Evolutionary conservation across 768 basidiomycete species (phyloP).

Genomic region (Pisolithus microcarpus): DNA sequence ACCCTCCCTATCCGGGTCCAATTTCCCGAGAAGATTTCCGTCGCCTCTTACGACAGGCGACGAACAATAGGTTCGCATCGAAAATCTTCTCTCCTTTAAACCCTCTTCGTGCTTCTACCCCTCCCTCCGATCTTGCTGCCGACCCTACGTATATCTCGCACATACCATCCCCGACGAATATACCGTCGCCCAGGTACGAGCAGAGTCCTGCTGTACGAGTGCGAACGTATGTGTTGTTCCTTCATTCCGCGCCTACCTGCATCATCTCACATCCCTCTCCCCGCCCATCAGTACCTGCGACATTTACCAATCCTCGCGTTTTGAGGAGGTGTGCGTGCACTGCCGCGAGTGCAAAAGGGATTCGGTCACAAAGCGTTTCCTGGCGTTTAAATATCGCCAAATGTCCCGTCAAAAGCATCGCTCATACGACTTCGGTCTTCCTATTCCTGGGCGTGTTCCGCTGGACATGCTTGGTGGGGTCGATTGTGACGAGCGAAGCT

Average conservation of each 20-base stretch:
- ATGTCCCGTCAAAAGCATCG: constrained; percentile 3
- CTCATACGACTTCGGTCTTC: constrained; percentile 1
- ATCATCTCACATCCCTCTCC: not conserved
- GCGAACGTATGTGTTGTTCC: constrained; percentile 21
- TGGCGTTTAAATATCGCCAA: constrained; percentile 16
- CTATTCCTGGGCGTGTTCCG: constrained; percentile 2
- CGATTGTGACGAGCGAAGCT: constrained; percentile 21
- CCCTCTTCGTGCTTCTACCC: constrained; percentile 20
- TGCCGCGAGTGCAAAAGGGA: constrained; percentile 25
- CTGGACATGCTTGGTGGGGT: constrained; percentile 4
- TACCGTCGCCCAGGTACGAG: constrained; percentile 17
- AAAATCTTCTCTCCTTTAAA: constrained; percentile 25
- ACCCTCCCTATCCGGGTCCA: not conserved
- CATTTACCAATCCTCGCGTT: constrained; percentile 12
- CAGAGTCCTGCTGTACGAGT: constrained; percentile 9
- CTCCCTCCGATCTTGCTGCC: constrained; percentile 8
- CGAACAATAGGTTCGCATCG: constrained; percentile 19
- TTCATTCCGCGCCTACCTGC: not conserved
- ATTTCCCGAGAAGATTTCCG: constrained; percentile 16
- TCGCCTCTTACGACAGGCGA: constrained; percentile 20
- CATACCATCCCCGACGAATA: constrained; percentile 17
- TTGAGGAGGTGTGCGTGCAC: constrained; percentile 18
- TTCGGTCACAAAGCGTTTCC: constrained; percentile 18
- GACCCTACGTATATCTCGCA: constrained; percentile 13
- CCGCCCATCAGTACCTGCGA: constrained; percentile 18